These are phyloP conservation scores for Chloridella minuta DNA, from an alignment of 352 stramenopile species.

Conservation along the genomic window DNA sequence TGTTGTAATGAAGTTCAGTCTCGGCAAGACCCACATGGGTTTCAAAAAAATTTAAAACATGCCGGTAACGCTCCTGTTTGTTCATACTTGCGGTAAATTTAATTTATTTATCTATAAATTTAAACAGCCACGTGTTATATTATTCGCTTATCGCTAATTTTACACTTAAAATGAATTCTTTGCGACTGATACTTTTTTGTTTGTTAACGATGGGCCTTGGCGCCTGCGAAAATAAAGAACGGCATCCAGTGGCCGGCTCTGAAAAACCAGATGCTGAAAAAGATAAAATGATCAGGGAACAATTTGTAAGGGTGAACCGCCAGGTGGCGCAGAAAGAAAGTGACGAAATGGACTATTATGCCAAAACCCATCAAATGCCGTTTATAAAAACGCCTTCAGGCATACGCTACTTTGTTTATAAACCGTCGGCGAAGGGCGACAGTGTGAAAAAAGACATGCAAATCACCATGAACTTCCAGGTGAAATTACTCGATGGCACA, in stretches of 20 bases:
- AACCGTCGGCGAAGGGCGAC: neutral
- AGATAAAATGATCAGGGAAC: neutral
- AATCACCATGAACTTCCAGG: neutral
- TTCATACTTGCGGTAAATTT: neutral
- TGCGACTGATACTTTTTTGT: too few species aligned
- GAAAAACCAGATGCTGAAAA: neutral
- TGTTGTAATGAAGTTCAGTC: neutral
- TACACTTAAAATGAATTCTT: too few species aligned
- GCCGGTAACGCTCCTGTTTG: neutral
- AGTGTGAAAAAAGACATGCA: neutral
- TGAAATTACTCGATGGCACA: neutral
- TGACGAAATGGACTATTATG: neutral
- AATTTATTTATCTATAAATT: conserved; percentile 1
- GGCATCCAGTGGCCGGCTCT: too few species aligned
- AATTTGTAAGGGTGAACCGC: neutral
- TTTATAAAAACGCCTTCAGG: neutral
- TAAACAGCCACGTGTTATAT: too few species aligned
- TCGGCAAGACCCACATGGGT: neutral
- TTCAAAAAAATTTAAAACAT: neutral
- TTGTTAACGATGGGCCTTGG: too few species aligned
- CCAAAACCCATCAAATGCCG: neutral
- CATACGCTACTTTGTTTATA: neutral
- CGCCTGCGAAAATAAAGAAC: too few species aligned
- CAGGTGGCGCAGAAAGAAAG: neutral
- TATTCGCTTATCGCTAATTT: too few species aligned